These are phyloP conservation scores for Cicer pinnatifidum DNA, from an alignment of 306 rosid species.

Conservation along the genomic window DNA sequence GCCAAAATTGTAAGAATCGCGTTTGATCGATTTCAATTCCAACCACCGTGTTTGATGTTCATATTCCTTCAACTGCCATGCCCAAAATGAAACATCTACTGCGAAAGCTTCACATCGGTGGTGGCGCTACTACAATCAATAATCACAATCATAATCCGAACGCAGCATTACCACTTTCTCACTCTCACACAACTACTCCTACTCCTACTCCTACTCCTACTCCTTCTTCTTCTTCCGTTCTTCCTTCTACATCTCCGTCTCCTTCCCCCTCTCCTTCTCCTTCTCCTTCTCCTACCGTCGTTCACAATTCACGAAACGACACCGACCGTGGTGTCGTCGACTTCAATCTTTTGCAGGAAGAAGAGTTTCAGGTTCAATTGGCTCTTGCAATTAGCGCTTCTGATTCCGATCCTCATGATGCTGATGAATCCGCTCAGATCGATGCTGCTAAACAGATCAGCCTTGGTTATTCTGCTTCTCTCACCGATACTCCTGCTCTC, in stretches of 20 bases:
- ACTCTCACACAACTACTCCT: conserved; percentile 53
- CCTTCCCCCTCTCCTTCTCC: conserved; percentile 49
- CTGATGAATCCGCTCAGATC: conserved; percentile 95
- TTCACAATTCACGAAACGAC: conserved; percentile 10
- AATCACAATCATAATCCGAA: conserved; percentile 63
- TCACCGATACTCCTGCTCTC: conserved; percentile 56
- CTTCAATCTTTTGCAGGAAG: conserved; percentile 84
- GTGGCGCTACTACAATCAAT: conserved; percentile 43
- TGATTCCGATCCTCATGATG: conserved; percentile 73
- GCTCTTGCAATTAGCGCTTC: conserved; percentile 98
- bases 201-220: conserved; percentile 60
- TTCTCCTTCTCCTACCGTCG: conserved; percentile 41
- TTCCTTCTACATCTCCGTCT: conserved; percentile 48
- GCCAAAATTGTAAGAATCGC: conserved; percentile 10
- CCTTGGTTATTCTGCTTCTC: conserved; percentile 72
- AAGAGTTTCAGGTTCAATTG: conserved; percentile 96
- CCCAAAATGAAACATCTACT: conserved; percentile 95
- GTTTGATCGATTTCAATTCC: neutral
- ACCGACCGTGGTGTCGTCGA: conserved; percentile 46
- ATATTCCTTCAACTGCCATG: conserved; percentile 47
- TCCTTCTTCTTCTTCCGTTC: conserved; percentile 49
- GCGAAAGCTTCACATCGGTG: conserved; percentile 98
- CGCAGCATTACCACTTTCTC: conserved; percentile 41
- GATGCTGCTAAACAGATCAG: conserved; percentile 99
- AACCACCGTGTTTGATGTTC: conserved; percentile 45